phyloP scores from a whole-genome alignment of 495 filamentous ascomycete species.

The Penicillium pulvis region DNA sequence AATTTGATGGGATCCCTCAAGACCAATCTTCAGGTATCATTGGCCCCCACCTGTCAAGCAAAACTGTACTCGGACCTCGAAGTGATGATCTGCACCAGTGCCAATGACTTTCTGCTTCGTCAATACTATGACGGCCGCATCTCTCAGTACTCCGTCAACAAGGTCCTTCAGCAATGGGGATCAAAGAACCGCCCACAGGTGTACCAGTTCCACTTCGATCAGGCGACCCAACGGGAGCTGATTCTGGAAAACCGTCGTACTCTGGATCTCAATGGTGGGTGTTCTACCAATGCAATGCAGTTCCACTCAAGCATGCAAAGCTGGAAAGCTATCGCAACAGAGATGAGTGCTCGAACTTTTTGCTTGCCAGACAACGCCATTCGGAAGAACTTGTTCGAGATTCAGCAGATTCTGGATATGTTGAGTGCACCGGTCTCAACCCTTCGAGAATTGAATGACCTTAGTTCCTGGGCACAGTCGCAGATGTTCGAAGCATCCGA shows the following conservation, averaged over 20 bases:
- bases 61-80: slow-evolving; percentile 58
- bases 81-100: slow-evolving; percentile 53
- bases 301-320: slow-evolving; percentile 51
- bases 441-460: slow-evolving; percentile 41
- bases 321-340: slow-evolving; percentile 53
- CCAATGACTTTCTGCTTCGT: slow-evolving; percentile 52
- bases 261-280: slow-evolving; percentile 50
- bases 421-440: slow-evolving; percentile 46
- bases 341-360: slow-evolving; percentile 58
- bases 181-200: slow-evolving; percentile 56
- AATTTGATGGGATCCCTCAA: slow-evolving; percentile 4
- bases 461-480: slow-evolving; percentile 30
- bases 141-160: slow-evolving; percentile 48
- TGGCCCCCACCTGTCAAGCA: slow-evolving; percentile 47
- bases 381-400: slow-evolving; percentile 56
- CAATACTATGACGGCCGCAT: slow-evolving; percentile 50
- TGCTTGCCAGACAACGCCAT: slow-evolving; percentile 56
- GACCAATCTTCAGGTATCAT: slow-evolving; percentile 43
- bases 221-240: slow-evolving; percentile 55
- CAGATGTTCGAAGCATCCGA: slow-evolving; percentile 3
- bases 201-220: slow-evolving; percentile 59
- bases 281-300: slow-evolving; percentile 35
- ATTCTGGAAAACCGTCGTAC: slow-evolving; percentile 51
- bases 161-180: slow-evolving; percentile 46
- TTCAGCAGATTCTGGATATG: slow-evolving; percentile 54